Conservation (phyloP, 164 flowering plant species). For the Brasenia schreberi region DNA sequence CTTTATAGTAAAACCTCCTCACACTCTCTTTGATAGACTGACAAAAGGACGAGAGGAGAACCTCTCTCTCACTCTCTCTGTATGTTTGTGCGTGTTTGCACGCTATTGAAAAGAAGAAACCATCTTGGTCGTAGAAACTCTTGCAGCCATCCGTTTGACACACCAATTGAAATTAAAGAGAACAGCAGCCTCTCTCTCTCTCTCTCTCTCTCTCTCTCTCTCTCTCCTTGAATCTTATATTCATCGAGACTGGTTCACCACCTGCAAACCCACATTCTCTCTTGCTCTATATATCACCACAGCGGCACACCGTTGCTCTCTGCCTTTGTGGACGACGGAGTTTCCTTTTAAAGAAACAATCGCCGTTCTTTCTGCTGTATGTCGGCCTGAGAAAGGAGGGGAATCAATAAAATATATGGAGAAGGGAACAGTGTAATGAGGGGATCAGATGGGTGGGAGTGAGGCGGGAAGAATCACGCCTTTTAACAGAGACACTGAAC, state of each 20-base stretch:
- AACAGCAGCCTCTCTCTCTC: neutral
- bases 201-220: constrained; percentile 1
- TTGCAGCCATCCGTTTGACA: too few relatives aligned
- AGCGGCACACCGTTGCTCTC: neutral
- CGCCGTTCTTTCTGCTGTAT: neutral
- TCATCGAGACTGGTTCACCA: neutral
- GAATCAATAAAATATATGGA: neutral
- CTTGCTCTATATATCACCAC: neutral
- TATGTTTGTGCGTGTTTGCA: neutral
- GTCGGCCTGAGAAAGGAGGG: neutral
- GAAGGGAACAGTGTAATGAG: constrained; percentile 1
- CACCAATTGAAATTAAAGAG: neutral
- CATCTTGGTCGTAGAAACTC: too few relatives aligned
- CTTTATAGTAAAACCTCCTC: too few relatives aligned
- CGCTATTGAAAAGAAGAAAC: neutral
- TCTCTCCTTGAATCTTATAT: neutral
- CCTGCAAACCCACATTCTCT: neutral
- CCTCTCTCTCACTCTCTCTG: neutral
- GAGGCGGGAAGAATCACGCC: constrained; percentile 11
- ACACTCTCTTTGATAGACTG: too few relatives aligned
- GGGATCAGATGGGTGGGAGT: neutral
- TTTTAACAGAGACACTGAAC: constrained; percentile 30
- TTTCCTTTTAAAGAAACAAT: neutral
- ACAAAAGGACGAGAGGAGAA: too few relatives aligned
- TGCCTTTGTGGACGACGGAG: neutral